Conservation (phyloP, 139 green algal species). For the Trebouxia sp. region DNA sequence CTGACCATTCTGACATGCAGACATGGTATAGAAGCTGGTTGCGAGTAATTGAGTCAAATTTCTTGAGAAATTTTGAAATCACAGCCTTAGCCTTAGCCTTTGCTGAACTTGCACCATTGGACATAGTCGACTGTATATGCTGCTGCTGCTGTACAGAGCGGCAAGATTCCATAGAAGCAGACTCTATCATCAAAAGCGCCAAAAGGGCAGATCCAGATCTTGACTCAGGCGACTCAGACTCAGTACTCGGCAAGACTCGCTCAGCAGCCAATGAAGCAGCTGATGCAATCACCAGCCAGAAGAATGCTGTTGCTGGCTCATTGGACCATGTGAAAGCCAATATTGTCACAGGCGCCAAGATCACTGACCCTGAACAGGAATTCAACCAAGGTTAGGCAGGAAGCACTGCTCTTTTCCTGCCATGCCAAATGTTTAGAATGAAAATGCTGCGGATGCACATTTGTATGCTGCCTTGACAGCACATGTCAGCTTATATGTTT, state of each 20-base stretch:
- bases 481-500: too few relatives aligned
- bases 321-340: background rate
- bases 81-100: too few relatives aligned
- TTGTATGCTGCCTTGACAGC: too few relatives aligned
- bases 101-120: too few relatives aligned
- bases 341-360: background rate
- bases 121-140: too few relatives aligned
- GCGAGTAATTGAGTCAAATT: too few relatives aligned
- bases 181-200: conserved; percentile 8
- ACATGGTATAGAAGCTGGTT: too few relatives aligned
- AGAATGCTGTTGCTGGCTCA: conserved; percentile 5
- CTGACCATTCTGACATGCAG: too few relatives aligned
- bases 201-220: background rate
- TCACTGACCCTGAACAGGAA: background rate
- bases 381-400: background rate
- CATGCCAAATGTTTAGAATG: background rate
- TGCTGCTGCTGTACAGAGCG: too few relatives aligned
- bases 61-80: too few relatives aligned
- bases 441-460: background rate
- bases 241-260: background rate
- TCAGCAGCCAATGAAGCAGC: background rate
- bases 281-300: background rate
- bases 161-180: conserved; percentile 3
- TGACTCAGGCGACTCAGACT: background rate
- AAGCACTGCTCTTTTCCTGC: background rate